Evolutionary conservation across 192 early-diverging fungal genomes (phyloP).

Genomic region (Chytriomyces sp.): DNA sequence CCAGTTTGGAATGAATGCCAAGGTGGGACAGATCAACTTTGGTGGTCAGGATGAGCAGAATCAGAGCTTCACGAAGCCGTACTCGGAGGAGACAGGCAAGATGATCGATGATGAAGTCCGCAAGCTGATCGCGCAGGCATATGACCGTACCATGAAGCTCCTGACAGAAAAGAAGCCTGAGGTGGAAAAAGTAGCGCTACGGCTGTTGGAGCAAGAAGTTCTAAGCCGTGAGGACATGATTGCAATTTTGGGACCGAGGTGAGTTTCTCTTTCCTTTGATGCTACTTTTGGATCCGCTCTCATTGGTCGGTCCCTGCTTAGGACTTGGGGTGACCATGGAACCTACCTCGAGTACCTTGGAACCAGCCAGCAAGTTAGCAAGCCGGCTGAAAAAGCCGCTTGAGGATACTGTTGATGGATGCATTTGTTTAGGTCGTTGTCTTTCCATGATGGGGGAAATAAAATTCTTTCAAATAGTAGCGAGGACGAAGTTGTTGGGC

Average conservation of each 20-base stretch:
- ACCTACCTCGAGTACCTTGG: constrained; percentile 51
- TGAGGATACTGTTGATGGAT: not conserved
- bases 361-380: too few species aligned
- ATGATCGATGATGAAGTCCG: constrained; percentile 96
- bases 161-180: constrained; percentile 81
- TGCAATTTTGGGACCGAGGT: constrained; percentile 72
- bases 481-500: not conserved
- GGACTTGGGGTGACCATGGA: constrained; percentile 42
- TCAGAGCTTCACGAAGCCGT: constrained; percentile 91
- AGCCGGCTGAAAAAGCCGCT: constrained; percentile 3
- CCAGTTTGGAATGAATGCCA: constrained; percentile 91
- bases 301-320: constrained; percentile 16
- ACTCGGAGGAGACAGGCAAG: constrained; percentile 89
- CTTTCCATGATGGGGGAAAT: not conserved
- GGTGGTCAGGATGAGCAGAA: constrained; percentile 65
- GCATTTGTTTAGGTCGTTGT: not conserved
- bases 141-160: constrained; percentile 78
- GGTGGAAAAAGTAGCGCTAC: constrained; percentile 90
- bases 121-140: constrained; percentile 77
- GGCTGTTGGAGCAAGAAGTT: constrained; percentile 96
- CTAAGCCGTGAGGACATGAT: constrained; percentile 96
- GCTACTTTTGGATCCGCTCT: not conserved
- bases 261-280: not conserved
- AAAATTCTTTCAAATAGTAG: too few species aligned
- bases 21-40: constrained; percentile 86